A percentile compares a stretch with the other conserved stretches of the same genome.
phyloP scores from a whole-genome alignment of 1,284 basidiomycete species.

The Trichosporon sp. region DNA sequence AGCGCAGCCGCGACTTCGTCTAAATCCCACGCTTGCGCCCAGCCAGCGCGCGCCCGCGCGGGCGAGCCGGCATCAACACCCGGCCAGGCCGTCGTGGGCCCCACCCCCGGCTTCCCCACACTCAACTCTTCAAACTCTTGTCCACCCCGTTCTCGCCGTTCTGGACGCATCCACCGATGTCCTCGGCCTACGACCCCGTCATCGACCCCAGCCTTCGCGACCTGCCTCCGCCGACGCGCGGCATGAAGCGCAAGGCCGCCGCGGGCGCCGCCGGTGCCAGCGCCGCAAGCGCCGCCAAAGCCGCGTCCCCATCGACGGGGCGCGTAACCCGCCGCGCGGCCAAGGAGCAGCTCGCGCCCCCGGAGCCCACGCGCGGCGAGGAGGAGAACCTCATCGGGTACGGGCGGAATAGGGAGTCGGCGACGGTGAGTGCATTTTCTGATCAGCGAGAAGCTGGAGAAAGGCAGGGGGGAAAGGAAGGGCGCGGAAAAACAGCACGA shows the following conservation, averaged over 20 bases:
- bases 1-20: background rate
- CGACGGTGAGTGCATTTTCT: conserved; percentile 13
- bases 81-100: conserved; percentile 10
- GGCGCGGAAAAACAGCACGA: background rate
- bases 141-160: background rate
- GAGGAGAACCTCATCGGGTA: conserved; percentile 38
- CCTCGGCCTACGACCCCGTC: conserved; percentile 7
- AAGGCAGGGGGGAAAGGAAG: background rate
- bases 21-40: background rate
- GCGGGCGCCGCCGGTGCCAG: too few relatives aligned
- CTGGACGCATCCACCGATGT: background rate
- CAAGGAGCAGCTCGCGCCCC: background rate
- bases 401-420: conserved; percentile 16
- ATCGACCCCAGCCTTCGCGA: conserved; percentile 18
- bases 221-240: conserved; percentile 1
- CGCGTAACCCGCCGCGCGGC: conserved; percentile 6
- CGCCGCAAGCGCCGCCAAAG: background rate
- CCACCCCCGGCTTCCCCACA: conserved; percentile 14
- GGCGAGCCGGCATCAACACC: background rate
- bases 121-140: background rate
- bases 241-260: conserved; percentile 17
- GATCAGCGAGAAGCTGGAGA: background rate
- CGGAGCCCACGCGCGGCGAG: conserved; percentile 32
- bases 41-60: too few relatives aligned
- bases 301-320: background rate